Evolutionary conservation across 345 rosid species (phyloP), one percentile per base, ranked within the genome.

Genomic region (Eutrema yunnanense): DNA sequence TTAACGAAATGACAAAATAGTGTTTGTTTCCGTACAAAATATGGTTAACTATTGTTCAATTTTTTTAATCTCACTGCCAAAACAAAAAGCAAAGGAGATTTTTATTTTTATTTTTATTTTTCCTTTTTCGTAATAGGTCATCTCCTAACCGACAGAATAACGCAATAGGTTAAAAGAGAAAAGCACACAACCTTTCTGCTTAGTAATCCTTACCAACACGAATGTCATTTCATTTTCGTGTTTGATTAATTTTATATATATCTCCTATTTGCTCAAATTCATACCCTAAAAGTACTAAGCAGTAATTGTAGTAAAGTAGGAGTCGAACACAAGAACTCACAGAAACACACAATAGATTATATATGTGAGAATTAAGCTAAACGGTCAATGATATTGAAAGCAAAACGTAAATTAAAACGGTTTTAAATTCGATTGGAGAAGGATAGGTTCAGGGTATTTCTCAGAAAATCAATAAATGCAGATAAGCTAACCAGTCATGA

Each of bases 151-250:
- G 30, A 40, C 8, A 14, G 51, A 30, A 30, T 13, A 51, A 37
- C 30, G 38, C 37, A 34, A 52, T 19, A 52, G 56, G 46, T 41
- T 52, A 65, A 44, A 34, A 60, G 30, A 42, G 56, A 60, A 74
- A 74, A 67, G 42, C 78, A 67, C 38, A 61, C 30, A 26, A 42
- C 48, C 68, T 74, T 67, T 67, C 26, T 10, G 57, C 53, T 60
- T 65, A 8, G 38, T 67, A 60, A 67, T 67, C 74, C 79, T 61
- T 14, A 67, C 54, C 73, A 67, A 67, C 79, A 67, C 79, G 49
- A 51, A 75, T 60, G 26, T 33, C 73, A 74, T 49, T 43, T 14
- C 54, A 34, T 67, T 9, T 3, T 59, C 47, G 9, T 33, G 48
- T 67, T 61, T 22, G 33, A 67, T 59, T 22, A 66, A 3, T 27